A percentile compares a stretch with the other conserved stretches of the same genome.
Conservation (phyloP, 208 protist species). For the Crithidia sp. region DNA sequence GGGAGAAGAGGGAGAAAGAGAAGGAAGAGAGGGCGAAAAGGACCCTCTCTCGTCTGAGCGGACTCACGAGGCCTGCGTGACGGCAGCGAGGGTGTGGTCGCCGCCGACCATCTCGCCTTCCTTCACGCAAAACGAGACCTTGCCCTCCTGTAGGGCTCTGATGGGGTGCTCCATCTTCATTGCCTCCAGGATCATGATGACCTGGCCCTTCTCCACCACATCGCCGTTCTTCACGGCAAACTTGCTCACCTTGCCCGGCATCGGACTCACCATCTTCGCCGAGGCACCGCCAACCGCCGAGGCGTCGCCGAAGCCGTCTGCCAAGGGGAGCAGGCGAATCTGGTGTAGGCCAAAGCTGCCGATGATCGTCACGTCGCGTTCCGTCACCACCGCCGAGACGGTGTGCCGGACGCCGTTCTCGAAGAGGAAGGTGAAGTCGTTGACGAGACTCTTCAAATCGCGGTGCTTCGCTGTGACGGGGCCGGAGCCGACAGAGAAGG, state of each 20-base stretch:
- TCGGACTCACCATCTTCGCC: slow-evolving; percentile 86
- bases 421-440: slow-evolving; percentile 37
- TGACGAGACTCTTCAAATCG: slow-evolving; percentile 24
- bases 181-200: slow-evolving; percentile 93
- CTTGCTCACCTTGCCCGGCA: slow-evolving; percentile 93
- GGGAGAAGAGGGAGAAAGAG: slow-evolving; percentile 1
- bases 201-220: slow-evolving; percentile 79
- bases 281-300: slow-evolving; percentile 94
- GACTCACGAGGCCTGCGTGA: slow-evolving; percentile 10
- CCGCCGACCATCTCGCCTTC: slow-evolving; percentile 48
- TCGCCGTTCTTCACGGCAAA: slow-evolving; percentile 82
- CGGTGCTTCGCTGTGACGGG: slow-evolving; percentile 23
- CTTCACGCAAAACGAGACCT: slow-evolving; percentile 48
- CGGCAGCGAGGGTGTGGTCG: slow-evolving; percentile 38
- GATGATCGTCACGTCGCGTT: slow-evolving; percentile 31
- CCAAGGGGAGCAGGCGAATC: slow-evolving; percentile 33
- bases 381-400: slow-evolving; percentile 32
- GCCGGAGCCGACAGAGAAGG: slow-evolving; percentile 30
- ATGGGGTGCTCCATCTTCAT: slow-evolving; percentile 98
- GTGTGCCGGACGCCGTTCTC: slow-evolving; percentile 37
- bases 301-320: slow-evolving; percentile 44
- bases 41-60: not conserved
- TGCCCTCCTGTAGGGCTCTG: slow-evolving; percentile 54
- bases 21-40: not conserved
- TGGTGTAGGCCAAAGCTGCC: slow-evolving; percentile 31